A percentile compares a stretch with the other conserved stretches of the same genome.
Evolutionary conservation across 495 filamentous ascomycete species (phyloP).

Genomic region (Penicillium nucicola): DNA sequence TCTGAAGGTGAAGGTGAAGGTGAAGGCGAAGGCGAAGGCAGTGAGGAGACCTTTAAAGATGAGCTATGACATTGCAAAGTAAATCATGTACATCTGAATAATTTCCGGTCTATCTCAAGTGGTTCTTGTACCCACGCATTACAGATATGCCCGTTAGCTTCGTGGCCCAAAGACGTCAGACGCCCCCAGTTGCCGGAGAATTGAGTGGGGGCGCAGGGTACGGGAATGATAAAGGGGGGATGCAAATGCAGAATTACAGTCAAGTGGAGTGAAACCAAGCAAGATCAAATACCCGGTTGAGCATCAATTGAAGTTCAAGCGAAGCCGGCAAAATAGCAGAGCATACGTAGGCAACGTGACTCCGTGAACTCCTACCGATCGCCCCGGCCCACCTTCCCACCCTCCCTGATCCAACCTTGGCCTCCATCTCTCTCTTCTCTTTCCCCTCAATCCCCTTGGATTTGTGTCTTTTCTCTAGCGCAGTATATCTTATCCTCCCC

Average conservation of each 20-base stretch:
- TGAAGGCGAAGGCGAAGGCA: conserved; percentile 39
- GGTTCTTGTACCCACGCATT: too few relatives aligned
- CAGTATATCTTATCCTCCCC: conserved; percentile 4
- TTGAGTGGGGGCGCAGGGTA: conserved; percentile 16
- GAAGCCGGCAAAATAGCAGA: not conserved
- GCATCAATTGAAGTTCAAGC: not conserved
- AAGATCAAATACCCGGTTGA: not conserved
- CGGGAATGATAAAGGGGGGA: conserved; percentile 1
- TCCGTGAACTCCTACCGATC: conserved; percentile 23
- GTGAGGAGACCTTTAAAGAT: conserved; percentile 54
- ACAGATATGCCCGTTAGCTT: conserved; percentile 17
- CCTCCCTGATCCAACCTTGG: conserved; percentile 19
- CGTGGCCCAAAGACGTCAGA: conserved; percentile 28
- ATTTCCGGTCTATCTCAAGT: not conserved
- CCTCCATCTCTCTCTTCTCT: conserved; percentile 5
- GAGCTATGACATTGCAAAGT: conserved; percentile 42
- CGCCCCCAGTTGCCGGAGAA: conserved; percentile 20
- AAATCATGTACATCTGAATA: conserved; percentile 2
- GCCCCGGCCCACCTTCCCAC: conserved; percentile 26
- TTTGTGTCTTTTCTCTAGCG: conserved; percentile 2
- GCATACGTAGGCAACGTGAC: conserved; percentile 34
- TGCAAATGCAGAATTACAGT: not conserved
- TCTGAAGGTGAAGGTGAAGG: conserved; percentile 21
- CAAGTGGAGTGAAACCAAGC: not conserved
- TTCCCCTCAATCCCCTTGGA: not conserved